Conservation (phyloP, 2,329 filamentous ascomycete species). For the Neofusicoccum parvum region DNA sequence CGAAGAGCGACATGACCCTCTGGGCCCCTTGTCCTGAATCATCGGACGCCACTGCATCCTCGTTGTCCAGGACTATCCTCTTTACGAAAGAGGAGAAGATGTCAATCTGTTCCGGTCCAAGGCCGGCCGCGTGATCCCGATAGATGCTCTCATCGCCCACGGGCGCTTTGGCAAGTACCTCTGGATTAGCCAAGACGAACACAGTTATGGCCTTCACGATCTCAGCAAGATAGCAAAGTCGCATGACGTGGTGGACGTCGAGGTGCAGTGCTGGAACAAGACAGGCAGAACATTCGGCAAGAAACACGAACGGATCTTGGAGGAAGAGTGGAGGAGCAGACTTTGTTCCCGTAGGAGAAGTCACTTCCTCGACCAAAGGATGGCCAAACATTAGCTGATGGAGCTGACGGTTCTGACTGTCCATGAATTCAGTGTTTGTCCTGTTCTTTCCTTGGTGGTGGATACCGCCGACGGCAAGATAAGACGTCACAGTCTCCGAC, state of each 20-base stretch:
- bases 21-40: background rate
- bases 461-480: constrained; percentile 74
- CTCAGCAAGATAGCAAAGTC: constrained; percentile 87
- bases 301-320: constrained; percentile 75
- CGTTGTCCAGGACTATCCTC: constrained; percentile 31
- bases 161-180: constrained; percentile 8
- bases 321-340: constrained; percentile 59
- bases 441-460: constrained; percentile 58
- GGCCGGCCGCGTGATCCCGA: constrained; percentile 27
- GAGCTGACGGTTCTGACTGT: constrained; percentile 70
- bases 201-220: constrained; percentile 77
- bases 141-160: constrained; percentile 11
- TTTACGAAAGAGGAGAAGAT: constrained; percentile 36
- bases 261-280: constrained; percentile 67
- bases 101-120: constrained; percentile 35
- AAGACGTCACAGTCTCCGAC: constrained; percentile 84
- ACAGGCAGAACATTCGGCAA: constrained; percentile 76
- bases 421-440: constrained; percentile 68
- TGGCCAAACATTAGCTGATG: constrained; percentile 71
- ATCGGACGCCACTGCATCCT: constrained; percentile 1
- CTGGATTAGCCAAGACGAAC: constrained; percentile 40
- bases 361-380: constrained; percentile 42
- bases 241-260: constrained; percentile 77
- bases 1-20: constrained; percentile 12
- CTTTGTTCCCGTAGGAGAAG: constrained; percentile 46